Evolutionary conservation across 768 basidiomycete genomes (phyloP).

Genomic region (Pisolithus orientalis): DNA sequence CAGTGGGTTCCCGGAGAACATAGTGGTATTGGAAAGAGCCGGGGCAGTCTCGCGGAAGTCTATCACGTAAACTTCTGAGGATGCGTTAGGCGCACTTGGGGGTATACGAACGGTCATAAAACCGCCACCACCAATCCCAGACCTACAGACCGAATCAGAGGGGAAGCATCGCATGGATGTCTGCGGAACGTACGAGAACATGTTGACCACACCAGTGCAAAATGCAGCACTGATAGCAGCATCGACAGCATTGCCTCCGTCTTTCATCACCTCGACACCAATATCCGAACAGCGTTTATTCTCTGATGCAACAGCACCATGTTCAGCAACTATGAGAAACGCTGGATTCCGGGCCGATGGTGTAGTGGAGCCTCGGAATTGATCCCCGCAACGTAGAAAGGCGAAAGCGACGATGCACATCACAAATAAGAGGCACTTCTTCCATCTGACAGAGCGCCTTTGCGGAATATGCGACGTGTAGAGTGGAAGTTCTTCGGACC

Average conservation of each 20-base stretch:
- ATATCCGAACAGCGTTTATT: conserved; percentile 81
- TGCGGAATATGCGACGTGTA: conserved; percentile 5
- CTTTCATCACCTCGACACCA: conserved; percentile 68
- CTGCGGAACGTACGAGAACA: conserved; percentile 66
- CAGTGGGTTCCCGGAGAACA: conserved; percentile 58
- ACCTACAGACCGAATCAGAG: conserved; percentile 32
- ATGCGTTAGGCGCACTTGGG: conserved; percentile 31
- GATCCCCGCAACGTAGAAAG: conserved; percentile 1
- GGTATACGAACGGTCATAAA: conserved; percentile 82
- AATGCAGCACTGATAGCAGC: conserved; percentile 75
- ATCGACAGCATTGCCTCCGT: conserved; percentile 89
- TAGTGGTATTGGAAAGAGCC: conserved; percentile 59
- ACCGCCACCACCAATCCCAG: conserved; percentile 84
- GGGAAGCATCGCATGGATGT: not conserved
- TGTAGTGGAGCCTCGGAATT: not conserved
- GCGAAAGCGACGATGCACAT: conserved; percentile 10
- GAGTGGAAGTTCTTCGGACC: conserved; percentile 13
- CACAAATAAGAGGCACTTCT: conserved; percentile 5
- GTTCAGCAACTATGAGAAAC: conserved; percentile 53
- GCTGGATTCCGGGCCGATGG: conserved; percentile 39
- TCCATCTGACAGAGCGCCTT: conserved; percentile 8
- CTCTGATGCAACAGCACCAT: conserved; percentile 89
- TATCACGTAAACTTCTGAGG: conserved; percentile 62
- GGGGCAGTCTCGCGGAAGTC: conserved; percentile 92
- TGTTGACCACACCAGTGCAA: conserved; percentile 80